A percentile compares a stretch with the other conserved stretches of the same genome.
These are phyloP conservation scores for Colletotrichum agaves DNA, from an alignment of 2,329 filamentous ascomycete species.

Conservation along the genomic window DNA sequence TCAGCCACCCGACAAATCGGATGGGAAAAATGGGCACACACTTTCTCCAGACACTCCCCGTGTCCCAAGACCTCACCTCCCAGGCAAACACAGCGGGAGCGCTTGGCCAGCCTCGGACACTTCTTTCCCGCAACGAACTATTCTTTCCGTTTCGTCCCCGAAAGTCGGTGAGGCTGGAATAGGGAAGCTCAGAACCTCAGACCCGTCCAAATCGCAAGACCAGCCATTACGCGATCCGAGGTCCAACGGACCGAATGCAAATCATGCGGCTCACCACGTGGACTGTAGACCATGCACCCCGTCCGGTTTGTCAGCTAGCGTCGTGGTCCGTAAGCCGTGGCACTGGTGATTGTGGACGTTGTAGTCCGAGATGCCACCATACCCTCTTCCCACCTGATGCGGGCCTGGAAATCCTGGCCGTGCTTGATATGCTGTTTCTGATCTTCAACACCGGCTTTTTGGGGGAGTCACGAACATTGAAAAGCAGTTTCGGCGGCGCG, in stretches of 20 bases:
- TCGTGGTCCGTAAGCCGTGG: constrained; percentile 55
- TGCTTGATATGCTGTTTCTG: constrained; percentile 54
- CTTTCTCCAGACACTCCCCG: constrained; percentile 1
- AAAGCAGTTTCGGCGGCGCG: constrained; percentile 77
- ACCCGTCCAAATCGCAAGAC: constrained; percentile 8
- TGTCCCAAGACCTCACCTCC: background rate
- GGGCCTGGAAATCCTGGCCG: constrained; percentile 74
- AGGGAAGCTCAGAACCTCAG: background rate
- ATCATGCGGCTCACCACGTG: constrained; percentile 44
- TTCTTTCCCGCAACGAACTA: constrained; percentile 4
- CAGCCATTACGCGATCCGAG: constrained; percentile 1
- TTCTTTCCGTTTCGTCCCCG: constrained; percentile 22
- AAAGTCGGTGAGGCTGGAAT: background rate
- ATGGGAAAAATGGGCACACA: background rate
- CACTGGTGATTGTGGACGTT: constrained; percentile 52
- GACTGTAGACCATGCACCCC: constrained; percentile 51
- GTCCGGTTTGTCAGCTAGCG: constrained; percentile 50
- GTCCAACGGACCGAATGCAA: constrained; percentile 8
- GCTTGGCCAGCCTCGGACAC: constrained; percentile 1
- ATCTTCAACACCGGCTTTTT: background rate
- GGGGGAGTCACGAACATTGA: constrained; percentile 45
- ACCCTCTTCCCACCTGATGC: too few relatives aligned
- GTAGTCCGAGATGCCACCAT: constrained; percentile 57
- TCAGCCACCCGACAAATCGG: background rate
- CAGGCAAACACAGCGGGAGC: background rate